These are phyloP conservation scores for Dianthus caryophyllus DNA, from an alignment of 148 eudicot genomes.

Conservation along the genomic window DNA sequence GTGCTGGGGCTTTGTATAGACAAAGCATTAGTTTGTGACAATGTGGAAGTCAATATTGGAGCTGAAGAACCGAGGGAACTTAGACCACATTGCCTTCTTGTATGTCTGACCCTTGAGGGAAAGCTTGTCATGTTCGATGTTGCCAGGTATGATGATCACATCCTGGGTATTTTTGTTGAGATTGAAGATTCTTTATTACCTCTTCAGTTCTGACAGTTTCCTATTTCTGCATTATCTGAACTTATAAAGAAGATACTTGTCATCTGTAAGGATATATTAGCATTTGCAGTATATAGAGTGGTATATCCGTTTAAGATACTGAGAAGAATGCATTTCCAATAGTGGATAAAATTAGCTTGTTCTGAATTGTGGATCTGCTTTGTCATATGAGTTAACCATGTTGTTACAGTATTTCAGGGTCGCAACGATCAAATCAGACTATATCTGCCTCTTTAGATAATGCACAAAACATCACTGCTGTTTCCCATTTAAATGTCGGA, in stretches of 20 bases:
- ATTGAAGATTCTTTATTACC: neutral
- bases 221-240: neutral
- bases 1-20: slow-evolving; percentile 66
- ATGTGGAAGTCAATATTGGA: slow-evolving; percentile 53
- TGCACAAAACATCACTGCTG: slow-evolving; percentile 35
- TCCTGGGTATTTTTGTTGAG: neutral
- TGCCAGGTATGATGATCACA: slow-evolving; percentile 53
- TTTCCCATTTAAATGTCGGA: slow-evolving; percentile 24
- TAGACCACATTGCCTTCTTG: slow-evolving; percentile 59
- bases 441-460: slow-evolving; percentile 32
- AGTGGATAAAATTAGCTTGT: neutral
- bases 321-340: neutral
- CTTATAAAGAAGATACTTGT: neutral
- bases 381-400: neutral
- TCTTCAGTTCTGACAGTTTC: neutral
- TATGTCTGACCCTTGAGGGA: slow-evolving; percentile 82
- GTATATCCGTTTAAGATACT: neutral
- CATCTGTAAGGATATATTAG: neutral
- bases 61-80: slow-evolving; percentile 61
- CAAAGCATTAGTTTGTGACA: slow-evolving; percentile 47
- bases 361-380: neutral
- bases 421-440: slow-evolving; percentile 29
- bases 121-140: slow-evolving; percentile 68
- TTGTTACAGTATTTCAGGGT: slow-evolving; percentile 43
- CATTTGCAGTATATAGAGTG: neutral